Conservation (phyloP, 495 filamentous ascomycete species). For the Daldinia grandis region DNA sequence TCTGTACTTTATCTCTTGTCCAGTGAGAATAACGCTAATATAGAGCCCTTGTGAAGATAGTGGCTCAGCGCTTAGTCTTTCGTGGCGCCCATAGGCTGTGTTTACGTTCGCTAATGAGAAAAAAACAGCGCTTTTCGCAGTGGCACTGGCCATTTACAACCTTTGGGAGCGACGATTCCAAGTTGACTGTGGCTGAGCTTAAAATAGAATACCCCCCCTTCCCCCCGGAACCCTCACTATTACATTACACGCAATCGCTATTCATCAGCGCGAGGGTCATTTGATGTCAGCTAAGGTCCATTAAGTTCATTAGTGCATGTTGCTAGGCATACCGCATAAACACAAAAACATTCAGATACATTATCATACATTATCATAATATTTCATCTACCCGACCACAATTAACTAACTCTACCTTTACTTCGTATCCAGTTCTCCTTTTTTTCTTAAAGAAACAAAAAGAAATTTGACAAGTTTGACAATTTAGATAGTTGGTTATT, state of each 20-base stretch:
- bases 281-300: conserved; percentile 19
- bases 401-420: neutral
- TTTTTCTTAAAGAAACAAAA: neutral
- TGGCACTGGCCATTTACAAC: neutral
- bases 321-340: conserved; percentile 16
- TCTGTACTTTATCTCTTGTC: neutral
- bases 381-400: neutral
- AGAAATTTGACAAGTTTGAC: neutral
- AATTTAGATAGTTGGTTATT: neutral
- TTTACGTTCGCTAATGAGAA: neutral
- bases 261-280: conserved; percentile 29
- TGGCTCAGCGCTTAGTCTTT: conserved; percentile 23
- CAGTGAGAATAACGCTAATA: neutral
- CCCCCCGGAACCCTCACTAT: neutral
- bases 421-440: neutral
- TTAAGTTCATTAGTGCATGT: neutral
- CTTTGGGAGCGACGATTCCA: neutral
- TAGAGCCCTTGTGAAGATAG: conserved; percentile 4
- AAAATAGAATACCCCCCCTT: conserved; percentile 23
- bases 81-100: conserved; percentile 31
- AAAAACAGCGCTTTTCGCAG: neutral
- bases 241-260: conserved; percentile 31
- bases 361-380: conserved; percentile 7
- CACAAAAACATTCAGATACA: conserved; percentile 4
- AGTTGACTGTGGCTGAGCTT: conserved; percentile 38